phyloP scores from a whole-genome alignment of 139 green algal genomes.

The Tetraselmis chui region DNA sequence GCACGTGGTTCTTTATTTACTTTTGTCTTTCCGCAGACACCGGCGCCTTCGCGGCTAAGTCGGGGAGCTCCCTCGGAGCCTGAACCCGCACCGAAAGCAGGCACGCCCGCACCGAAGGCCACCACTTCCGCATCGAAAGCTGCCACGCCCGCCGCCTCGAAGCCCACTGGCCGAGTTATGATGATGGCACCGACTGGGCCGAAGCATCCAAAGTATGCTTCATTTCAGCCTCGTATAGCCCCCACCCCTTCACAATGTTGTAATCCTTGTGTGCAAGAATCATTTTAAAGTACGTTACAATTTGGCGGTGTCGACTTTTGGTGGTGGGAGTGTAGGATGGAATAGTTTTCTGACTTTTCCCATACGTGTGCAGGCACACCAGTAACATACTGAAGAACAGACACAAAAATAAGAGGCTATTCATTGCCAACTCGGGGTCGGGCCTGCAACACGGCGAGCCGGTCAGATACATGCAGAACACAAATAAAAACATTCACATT shows the following conservation, averaged over 20 bases:
- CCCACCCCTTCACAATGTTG: no score
- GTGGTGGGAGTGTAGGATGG: no score
- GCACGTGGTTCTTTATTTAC: neutral
- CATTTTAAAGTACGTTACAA: no score
- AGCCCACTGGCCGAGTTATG: neutral
- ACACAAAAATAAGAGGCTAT: slow-evolving; percentile 69
- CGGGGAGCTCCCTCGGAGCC: neutral
- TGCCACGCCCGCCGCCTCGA: no score
- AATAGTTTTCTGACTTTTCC: no score
- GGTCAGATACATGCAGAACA: slow-evolving; percentile 27
- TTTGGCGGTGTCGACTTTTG: no score
- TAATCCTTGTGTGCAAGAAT: no score
- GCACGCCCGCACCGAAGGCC: no score
- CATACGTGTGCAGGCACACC: no score
- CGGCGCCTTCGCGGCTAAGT: slow-evolving; percentile 4
- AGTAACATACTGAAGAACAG: slow-evolving; percentile 36
- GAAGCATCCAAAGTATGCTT: no score
- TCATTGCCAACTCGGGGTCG: slow-evolving; percentile 40
- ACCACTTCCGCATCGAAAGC: no score
- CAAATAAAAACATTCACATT: slow-evolving; percentile 36
- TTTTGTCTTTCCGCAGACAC: neutral
- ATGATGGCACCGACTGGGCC: neutral
- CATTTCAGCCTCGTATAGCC: no score
- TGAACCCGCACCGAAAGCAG: neutral
- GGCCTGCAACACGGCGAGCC: slow-evolving; percentile 38